Conservation (phyloP, 2,329 filamentous ascomycete genomes). For the Hypoxylon sp. region DNA sequence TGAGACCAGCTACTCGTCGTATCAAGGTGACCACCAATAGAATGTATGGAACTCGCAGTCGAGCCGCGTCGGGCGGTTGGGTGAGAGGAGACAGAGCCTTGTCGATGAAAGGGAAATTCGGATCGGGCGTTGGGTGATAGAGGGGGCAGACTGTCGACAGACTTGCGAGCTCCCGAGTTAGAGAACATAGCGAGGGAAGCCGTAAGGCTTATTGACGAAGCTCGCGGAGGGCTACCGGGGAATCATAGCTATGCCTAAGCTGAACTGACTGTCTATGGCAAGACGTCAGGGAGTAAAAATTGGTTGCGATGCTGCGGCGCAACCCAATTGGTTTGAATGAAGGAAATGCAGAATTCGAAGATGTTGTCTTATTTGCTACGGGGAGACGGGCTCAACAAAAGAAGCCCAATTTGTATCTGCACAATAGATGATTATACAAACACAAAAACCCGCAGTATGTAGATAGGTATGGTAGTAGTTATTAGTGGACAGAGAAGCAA, state of each 20-base stretch:
- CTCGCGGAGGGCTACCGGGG: constrained; percentile 53
- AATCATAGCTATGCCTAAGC: constrained; percentile 56
- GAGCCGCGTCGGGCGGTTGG: constrained; percentile 74
- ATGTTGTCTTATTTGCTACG: too few species aligned
- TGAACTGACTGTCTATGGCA: constrained; percentile 25
- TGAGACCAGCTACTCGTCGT: constrained; percentile 64
- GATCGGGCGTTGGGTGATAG: constrained; percentile 60
- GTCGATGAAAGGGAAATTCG: constrained; percentile 68
- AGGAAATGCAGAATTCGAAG: neutral
- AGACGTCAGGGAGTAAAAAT: constrained; percentile 29
- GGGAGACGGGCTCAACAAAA: too few species aligned
- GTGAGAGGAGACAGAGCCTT: constrained; percentile 57
- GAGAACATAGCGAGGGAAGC: constrained; percentile 63
- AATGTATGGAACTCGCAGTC: constrained; percentile 77
- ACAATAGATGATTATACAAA: too few species aligned
- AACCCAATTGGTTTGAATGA: constrained; percentile 15
- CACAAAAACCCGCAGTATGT: too few species aligned
- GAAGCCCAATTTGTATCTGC: too few species aligned
- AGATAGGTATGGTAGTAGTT: too few species aligned
- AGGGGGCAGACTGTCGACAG: constrained; percentile 70
- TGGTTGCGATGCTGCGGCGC: constrained; percentile 20
- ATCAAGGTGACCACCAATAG: constrained; percentile 85
- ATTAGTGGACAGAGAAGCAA: too few species aligned
- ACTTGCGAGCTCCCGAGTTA: constrained; percentile 67
- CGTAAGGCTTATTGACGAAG: constrained; percentile 50